phyloP scores from a whole-genome alignment of 2,329 filamentous ascomycete genomes.

The Ascochyta rabiei region DNA sequence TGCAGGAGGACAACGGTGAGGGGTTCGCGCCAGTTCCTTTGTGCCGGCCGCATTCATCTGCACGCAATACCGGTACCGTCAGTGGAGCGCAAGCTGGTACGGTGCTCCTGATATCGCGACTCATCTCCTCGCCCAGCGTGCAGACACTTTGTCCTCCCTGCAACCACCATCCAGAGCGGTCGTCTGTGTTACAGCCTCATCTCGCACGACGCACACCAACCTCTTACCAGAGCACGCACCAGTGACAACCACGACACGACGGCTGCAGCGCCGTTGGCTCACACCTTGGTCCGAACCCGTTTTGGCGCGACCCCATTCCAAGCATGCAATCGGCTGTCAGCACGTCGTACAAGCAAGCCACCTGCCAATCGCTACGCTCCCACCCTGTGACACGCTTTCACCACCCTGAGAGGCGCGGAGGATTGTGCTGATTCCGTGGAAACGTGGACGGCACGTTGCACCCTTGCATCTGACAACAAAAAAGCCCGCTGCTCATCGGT shows the following conservation, averaged over 20 bases:
- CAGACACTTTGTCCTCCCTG: constrained; percentile 26
- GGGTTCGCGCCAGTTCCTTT: constrained; percentile 10
- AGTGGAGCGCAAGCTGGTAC: constrained; percentile 13
- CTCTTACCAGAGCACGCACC: constrained; percentile 10
- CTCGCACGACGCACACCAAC: constrained; percentile 8
- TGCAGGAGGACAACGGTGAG: constrained; percentile 14
- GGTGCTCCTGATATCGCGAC: constrained; percentile 9
- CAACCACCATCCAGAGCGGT: constrained; percentile 22
- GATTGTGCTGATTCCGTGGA: constrained; percentile 35
- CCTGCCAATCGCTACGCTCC: constrained; percentile 32
- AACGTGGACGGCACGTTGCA: constrained; percentile 47
- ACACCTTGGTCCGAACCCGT: constrained; percentile 31
- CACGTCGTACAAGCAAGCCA: constrained; percentile 12
- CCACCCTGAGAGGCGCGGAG: constrained; percentile 36
- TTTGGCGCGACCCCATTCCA: constrained; percentile 31
- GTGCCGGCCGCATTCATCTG: constrained; percentile 20
- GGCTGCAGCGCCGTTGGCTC: constrained; percentile 42
- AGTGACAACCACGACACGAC: constrained; percentile 27
- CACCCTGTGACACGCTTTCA: constrained; percentile 27
- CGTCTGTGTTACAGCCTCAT: constrained; percentile 20
- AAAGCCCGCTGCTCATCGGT: constrained; percentile 21
- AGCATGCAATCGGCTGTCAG: constrained; percentile 24
- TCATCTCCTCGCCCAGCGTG: constrained; percentile 5
- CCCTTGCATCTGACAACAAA: constrained; percentile 31
- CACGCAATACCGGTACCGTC: constrained; percentile 20